Evolutionary conservation across 495 filamentous ascomycete genomes (phyloP).

Genomic region (Bombardia bombarda): DNA sequence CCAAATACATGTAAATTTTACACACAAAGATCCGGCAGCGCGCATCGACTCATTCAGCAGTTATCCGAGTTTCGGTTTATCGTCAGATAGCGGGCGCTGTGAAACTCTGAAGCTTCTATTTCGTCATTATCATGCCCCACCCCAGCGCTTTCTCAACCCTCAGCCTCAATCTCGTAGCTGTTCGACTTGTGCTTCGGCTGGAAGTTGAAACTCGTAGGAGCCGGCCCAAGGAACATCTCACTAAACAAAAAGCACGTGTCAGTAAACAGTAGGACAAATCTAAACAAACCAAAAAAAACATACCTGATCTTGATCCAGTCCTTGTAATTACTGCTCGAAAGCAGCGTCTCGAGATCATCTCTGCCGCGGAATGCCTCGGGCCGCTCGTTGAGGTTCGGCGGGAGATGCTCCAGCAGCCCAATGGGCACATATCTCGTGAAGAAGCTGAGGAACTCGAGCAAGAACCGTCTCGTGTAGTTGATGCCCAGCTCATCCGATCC

Average conservation of each 20-base stretch:
- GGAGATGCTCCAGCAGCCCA: slow-evolving; percentile 79
- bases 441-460: slow-evolving; percentile 95
- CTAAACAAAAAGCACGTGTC: too few species aligned
- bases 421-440: slow-evolving; percentile 82
- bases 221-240: slow-evolving; percentile 95
- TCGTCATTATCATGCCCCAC: too few species aligned
- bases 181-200: slow-evolving; percentile 98
- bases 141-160: too few species aligned
- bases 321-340: slow-evolving; percentile 81
- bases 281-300: slow-evolving; percentile 30
- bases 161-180: slow-evolving; percentile 57
- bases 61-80: too few species aligned
- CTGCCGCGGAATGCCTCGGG: slow-evolving; percentile 76
- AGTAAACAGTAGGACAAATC: too few species aligned
- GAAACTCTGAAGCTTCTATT: too few species aligned
- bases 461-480: slow-evolving; percentile 78
- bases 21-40: too few species aligned
- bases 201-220: slow-evolving; percentile 84
- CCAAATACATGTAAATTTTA: too few species aligned
- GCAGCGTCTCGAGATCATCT: slow-evolving; percentile 83
- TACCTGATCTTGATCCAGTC: slow-evolving; percentile 99
- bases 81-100: too few species aligned
- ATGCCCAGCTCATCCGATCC: slow-evolving; percentile 89
- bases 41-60: too few species aligned
- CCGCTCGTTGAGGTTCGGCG: slow-evolving; percentile 78